phyloP scores from a whole-genome alignment of 345 rosid genomes.

The Acer saccharum region DNA sequence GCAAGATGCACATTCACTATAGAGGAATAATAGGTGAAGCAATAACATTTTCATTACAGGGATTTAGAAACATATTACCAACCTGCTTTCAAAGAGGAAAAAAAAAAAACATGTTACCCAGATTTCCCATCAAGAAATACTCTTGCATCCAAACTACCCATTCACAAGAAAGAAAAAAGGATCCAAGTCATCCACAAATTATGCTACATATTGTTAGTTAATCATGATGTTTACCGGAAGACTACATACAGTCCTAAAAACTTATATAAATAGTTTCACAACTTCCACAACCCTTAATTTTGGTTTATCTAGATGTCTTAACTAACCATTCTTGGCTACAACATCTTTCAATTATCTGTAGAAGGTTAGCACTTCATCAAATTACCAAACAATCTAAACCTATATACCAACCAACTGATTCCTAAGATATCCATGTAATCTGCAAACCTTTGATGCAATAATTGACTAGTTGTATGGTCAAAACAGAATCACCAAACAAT shows the following conservation, averaged over 20 bases:
- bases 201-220: background rate
- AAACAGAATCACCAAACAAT: constrained; percentile 4
- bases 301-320: background rate
- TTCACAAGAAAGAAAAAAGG: background rate
- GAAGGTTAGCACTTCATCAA: background rate
- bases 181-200: background rate
- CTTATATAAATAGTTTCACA: background rate
- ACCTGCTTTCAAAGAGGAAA: background rate
- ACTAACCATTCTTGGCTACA: background rate
- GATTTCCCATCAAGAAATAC: background rate
- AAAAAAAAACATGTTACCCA: background rate
- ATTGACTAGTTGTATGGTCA: background rate
- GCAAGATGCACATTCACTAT: background rate
- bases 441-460: background rate
- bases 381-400: background rate
- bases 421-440: background rate
- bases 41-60: background rate
- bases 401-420: background rate
- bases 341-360: background rate
- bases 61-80: background rate
- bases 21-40: background rate
- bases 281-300: background rate
- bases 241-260: background rate
- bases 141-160: background rate
- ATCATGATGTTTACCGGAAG: background rate